Evolutionary conservation across 2,329 filamentous ascomycete species (phyloP), one percentile per base, ranked within the genome.

Genomic region (Pseudogymnoascus sp.): DNA sequence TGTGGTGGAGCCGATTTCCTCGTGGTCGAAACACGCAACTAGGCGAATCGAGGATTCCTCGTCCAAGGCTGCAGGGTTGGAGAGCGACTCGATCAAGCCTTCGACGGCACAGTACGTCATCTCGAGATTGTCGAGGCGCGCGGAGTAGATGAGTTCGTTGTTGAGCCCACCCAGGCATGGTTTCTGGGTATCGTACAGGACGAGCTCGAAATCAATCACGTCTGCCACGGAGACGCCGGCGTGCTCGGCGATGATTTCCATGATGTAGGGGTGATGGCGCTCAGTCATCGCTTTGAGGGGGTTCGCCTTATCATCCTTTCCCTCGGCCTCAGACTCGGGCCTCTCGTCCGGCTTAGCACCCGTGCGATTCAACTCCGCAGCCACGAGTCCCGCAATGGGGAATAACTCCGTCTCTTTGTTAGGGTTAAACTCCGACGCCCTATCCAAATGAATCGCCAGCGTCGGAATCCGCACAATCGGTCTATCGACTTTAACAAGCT

Each of bases 341-440:
- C 73, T 72, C 1, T 72, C 67, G 13, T 74, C 71, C 48, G 75
- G 73, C 45, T 75, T 69, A 4, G 77, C 77, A 39, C 81, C 83
- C 25, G 85, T 83, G 67, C 90, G 83, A 78, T 97, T 97, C 63
- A 99, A 82, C 78, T 97, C 92, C 2, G 91, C 90, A 60, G 89
- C 86, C 1, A 90, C 88, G 61, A 99, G 81, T 5, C 94, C 94
- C 21, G 89, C 87, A 71, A 99, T 97, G 4, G 94, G 94, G 71
- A 96, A 95, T 25, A 99, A 79, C 74, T 99, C 93, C 25, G 88
- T 91, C 79, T 99, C 94, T 79, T 97, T 97, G 81, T 97, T 99
- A 72, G 95, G 96, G 62, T 90, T 82, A 71, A 99, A 99, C 65
- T 82, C 90, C 69, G 89, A 82, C 69, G 90, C 86, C 61, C 93